Evolutionary conservation across 805 yeast genomes (phyloP).

Genomic region (Ogataea methylovora): DNA sequence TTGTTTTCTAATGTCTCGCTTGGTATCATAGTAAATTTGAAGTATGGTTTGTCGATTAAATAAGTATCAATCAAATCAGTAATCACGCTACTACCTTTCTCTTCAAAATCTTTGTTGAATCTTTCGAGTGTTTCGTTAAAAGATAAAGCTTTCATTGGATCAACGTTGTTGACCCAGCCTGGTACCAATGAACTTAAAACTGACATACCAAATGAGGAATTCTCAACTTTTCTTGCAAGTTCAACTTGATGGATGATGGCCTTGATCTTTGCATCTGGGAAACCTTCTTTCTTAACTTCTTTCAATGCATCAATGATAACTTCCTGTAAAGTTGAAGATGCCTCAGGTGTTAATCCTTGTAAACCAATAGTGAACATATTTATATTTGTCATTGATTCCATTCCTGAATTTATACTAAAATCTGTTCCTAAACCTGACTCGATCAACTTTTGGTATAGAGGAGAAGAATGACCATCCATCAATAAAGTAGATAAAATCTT

Average conservation of each 20-base stretch:
- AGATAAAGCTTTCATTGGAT: conserved; percentile 62
- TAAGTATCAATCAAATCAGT: conserved; percentile 48
- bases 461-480: conserved; percentile 88
- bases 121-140: conserved; percentile 51
- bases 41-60: conserved; percentile 46
- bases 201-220: conserved; percentile 82
- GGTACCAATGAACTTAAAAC: conserved; percentile 69
- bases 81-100: conserved; percentile 50
- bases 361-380: conserved; percentile 80
- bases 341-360: conserved; percentile 55
- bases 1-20: conserved; percentile 42
- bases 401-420: conserved; percentile 79
- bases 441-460: conserved; percentile 77
- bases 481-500: conserved; percentile 63
- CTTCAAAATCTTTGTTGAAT: conserved; percentile 55
- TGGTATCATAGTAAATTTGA: conserved; percentile 76
- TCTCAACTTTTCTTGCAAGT: conserved; percentile 74
- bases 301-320: conserved; percentile 41
- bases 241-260: conserved; percentile 89
- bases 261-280: conserved; percentile 56
- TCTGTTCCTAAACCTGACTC: conserved; percentile 84
- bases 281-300: conserved; percentile 34
- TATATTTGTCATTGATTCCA: conserved; percentile 72
- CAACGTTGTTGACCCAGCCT: conserved; percentile 77
- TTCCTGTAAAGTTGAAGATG: conserved; percentile 38